Evolutionary conservation across 1,284 basidiomycete genomes (phyloP).

Genomic region (Tilletia setariae): DNA sequence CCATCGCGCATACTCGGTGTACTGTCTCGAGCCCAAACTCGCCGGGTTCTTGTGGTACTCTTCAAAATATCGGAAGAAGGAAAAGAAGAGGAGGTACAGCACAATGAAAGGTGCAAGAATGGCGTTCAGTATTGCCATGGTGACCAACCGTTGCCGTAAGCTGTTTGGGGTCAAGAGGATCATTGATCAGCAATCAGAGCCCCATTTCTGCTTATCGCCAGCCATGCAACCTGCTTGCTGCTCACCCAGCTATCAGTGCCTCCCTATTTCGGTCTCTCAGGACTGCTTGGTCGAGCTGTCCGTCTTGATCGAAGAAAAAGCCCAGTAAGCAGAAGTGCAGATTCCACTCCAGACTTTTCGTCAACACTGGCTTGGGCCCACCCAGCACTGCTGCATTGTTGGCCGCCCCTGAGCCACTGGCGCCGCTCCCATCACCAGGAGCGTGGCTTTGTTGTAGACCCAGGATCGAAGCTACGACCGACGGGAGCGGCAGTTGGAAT

Average conservation of each 20-base stretch:
- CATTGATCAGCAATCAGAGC: background rate
- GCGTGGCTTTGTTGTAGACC: constrained; percentile 20
- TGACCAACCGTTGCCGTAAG: constrained; percentile 77
- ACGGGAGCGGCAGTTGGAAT: constrained; percentile 60
- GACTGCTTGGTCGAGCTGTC: constrained; percentile 84
- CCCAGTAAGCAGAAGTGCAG: constrained; percentile 89
- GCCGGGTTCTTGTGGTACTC: constrained; percentile 97
- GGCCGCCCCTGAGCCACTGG: too few species aligned
- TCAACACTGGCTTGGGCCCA: constrained; percentile 65
- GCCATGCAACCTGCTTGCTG: background rate
- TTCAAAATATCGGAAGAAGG: constrained; percentile 99
- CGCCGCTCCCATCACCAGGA: background rate
- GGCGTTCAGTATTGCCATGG: constrained; percentile 92
- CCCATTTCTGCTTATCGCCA: background rate
- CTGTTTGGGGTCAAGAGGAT: constrained; percentile 57
- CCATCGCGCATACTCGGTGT: constrained; percentile 93
- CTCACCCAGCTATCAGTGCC: constrained; percentile 77
- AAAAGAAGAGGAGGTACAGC: constrained; percentile 92
- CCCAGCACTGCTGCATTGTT: constrained; percentile 15
- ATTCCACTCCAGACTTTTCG: constrained; percentile 92
- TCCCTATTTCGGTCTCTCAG: constrained; percentile 75
- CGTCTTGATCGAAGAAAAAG: constrained; percentile 82
- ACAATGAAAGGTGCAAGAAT: constrained; percentile 96
- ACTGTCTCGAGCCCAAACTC: constrained; percentile 82
- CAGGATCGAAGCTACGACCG: constrained; percentile 17